Evolutionary conservation across 148 eudicot species (phyloP).

Genomic region (Rhododendron ovatum): DNA sequence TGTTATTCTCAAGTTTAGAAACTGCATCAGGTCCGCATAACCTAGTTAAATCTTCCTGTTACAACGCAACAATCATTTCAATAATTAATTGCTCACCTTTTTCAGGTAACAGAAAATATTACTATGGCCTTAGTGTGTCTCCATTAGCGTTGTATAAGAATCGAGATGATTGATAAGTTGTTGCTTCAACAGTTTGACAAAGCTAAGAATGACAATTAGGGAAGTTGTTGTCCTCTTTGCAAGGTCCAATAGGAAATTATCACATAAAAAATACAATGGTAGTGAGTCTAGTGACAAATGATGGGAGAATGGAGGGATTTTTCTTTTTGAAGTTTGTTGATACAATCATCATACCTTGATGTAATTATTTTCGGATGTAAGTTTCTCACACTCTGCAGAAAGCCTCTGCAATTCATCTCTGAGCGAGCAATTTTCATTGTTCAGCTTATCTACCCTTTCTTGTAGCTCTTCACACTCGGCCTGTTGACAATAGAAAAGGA

Average conservation of each 20-base stretch:
- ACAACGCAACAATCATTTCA: slow-evolving; percentile 11
- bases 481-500: slow-evolving; percentile 27
- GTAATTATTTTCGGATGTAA: slow-evolving; percentile 61
- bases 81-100: background rate
- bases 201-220: background rate
- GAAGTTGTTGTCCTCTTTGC: background rate
- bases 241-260: background rate
- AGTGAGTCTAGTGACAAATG: background rate
- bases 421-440: slow-evolving; percentile 53
- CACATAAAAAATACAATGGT: background rate
- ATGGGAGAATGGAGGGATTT: background rate
- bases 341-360: slow-evolving; percentile 50
- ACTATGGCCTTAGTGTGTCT: background rate
- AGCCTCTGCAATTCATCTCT: slow-evolving; percentile 66
- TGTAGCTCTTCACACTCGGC: slow-evolving; percentile 94
- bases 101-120: background rate
- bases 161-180: background rate
- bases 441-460: slow-evolving; percentile 54
- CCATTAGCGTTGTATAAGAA: background rate
- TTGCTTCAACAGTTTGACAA: background rate
- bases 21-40: slow-evolving; percentile 47
- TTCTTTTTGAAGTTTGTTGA: background rate
- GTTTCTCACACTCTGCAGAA: slow-evolving; percentile 64
- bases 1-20: slow-evolving; percentile 34
- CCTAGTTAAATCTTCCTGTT: slow-evolving; percentile 68